phyloP scores from a whole-genome alignment of 352 stramenopile species.

The Pythium biforme region DNA sequence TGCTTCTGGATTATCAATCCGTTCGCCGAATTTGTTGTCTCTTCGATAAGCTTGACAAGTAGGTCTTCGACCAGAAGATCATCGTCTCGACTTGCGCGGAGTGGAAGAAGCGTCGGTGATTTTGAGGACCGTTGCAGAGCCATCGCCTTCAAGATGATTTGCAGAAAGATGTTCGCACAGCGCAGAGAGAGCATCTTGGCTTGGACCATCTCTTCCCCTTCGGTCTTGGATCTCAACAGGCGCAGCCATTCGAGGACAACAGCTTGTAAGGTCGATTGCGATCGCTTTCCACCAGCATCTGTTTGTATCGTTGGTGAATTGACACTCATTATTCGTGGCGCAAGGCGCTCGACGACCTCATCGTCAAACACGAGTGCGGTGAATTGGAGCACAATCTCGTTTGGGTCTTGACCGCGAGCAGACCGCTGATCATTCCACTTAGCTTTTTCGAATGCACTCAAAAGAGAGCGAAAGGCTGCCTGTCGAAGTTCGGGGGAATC shows the following conservation, averaged over 20 bases:
- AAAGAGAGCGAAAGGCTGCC: constrained; percentile 53
- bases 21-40: constrained; percentile 32
- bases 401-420: constrained; percentile 37
- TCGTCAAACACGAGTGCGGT: constrained; percentile 64
- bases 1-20: constrained; percentile 60
- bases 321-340: not conserved
- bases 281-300: constrained; percentile 3
- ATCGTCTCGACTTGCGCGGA: constrained; percentile 25
- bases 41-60: constrained; percentile 38
- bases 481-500: constrained; percentile 35
- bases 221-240: constrained; percentile 30
- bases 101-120: constrained; percentile 27
- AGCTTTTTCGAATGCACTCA: constrained; percentile 58
- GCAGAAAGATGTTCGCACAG: constrained; percentile 55
- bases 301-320: not conserved
- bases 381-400: constrained; percentile 50
- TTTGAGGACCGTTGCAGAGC: constrained; percentile 19
- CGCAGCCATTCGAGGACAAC: constrained; percentile 56
- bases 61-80: constrained; percentile 47
- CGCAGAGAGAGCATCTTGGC: constrained; percentile 45
- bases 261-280: constrained; percentile 37
- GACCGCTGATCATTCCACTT: constrained; percentile 44
- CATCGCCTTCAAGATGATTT: constrained; percentile 70
- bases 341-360: constrained; percentile 20
- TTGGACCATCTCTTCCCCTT: constrained; percentile 35